A percentile compares a stretch with the other conserved stretches of the same genome.
Evolutionary conservation across 129 eudicot species (phyloP).

Genomic region (Helianthus tuberosus): DNA sequence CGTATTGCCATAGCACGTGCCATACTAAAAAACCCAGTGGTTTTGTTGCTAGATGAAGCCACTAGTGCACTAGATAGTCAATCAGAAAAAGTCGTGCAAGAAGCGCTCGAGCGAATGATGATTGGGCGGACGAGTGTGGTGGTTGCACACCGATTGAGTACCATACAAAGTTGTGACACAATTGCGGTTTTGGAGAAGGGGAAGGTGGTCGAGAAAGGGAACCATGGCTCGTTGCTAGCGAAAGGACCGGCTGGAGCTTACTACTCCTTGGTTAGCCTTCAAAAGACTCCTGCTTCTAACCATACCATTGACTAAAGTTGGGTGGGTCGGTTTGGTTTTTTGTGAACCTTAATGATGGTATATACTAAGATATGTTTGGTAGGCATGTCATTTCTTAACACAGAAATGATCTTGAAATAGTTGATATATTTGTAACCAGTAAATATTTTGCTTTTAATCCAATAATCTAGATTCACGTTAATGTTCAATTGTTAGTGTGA

Average conservation of each 20-base stretch:
- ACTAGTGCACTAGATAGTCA: conserved; percentile 92
- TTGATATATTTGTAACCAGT: neutral
- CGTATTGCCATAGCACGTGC: conserved; percentile 82
- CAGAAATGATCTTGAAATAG: conserved; percentile 6
- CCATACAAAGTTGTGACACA: conserved; percentile 68
- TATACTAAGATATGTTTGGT: neutral
- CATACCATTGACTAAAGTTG: conserved; percentile 13
- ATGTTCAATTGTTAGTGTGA: neutral
- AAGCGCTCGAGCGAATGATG: conserved; percentile 80
- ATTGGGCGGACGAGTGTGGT: conserved; percentile 81
- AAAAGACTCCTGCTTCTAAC: conserved; percentile 41
- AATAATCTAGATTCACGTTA: neutral
- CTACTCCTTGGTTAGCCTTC: conserved; percentile 69
- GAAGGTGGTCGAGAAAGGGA: conserved; percentile 77
- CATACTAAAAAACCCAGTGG: conserved; percentile 59
- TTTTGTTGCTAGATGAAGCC: conserved; percentile 76
- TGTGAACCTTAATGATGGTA: neutral
- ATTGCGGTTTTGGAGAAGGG: conserved; percentile 79
- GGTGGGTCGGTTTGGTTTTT: conserved; percentile 9
- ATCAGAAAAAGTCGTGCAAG: conserved; percentile 87
- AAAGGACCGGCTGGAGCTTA: conserved; percentile 78
- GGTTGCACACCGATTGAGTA: conserved; percentile 87
- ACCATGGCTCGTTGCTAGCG: conserved; percentile 66
- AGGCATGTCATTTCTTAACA: neutral
- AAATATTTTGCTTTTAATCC: neutral